phyloP scores from a whole-genome alignment of 768 basidiomycete species.

The Boletellus ananas region DNA sequence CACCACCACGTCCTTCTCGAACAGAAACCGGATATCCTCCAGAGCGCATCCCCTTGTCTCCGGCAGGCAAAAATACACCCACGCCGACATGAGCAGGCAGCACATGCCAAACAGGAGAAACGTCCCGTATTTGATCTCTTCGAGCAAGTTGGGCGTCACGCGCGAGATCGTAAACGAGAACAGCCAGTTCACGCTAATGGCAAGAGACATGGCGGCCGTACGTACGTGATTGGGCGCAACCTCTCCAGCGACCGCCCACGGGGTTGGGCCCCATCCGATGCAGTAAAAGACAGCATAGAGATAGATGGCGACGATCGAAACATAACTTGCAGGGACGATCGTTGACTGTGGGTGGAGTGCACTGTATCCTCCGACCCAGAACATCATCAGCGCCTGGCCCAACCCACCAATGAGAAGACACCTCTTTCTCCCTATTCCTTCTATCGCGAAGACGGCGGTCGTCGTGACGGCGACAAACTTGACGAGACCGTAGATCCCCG shows the following conservation, averaged over 20 bases:
- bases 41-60: conserved; percentile 39
- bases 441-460: conserved; percentile 45
- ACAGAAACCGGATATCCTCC: conserved; percentile 38
- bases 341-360: conserved; percentile 28
- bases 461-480: conserved; percentile 41
- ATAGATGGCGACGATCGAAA: conserved; percentile 38
- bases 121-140: conserved; percentile 29
- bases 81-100: conserved; percentile 33
- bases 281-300: conserved; percentile 37
- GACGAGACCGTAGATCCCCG: conserved; percentile 40
- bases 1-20: conserved; percentile 32
- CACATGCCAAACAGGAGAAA: conserved; percentile 32
- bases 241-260: conserved; percentile 33
- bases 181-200: conserved; percentile 34
- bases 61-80: conserved; percentile 37
- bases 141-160: conserved; percentile 37
- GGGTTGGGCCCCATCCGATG: conserved; percentile 30
- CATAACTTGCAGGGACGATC: conserved; percentile 33
- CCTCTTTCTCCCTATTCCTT: conserved; percentile 45
- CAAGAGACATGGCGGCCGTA: conserved; percentile 32
- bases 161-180: conserved; percentile 37
- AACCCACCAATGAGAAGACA: conserved; percentile 48
- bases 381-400: conserved; percentile 41
- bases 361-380: conserved; percentile 36
- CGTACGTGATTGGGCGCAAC: conserved; percentile 39